Evolutionary conservation across 306 rosid genomes (phyloP), one percentile per base, ranked within the genome.

Genomic region (Betula pendula): DNA sequence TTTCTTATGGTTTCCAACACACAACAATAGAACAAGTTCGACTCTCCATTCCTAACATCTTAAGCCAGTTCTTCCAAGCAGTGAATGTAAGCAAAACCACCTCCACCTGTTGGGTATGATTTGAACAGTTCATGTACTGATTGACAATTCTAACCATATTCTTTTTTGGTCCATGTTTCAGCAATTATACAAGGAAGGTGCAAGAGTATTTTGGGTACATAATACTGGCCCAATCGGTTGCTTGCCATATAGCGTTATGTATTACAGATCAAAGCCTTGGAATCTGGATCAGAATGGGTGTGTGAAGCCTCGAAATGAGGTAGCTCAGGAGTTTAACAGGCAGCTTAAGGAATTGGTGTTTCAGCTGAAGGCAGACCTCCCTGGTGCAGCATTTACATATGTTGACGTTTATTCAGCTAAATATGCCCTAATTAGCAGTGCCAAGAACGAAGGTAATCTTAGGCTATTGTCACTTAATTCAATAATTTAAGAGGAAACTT

Each of bases 181-280:
- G 98, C 82, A 73, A 77, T 80, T 92, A 63, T 88, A 90, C 86
- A 76, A 90, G 16, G 91, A 85, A 83, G 95, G 96, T 25, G 95
- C 95, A 67, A 85, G 93, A 80, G 66, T 84, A 38, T 92, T 94
- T 72, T 88, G 97, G 96, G 87, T 94, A 73, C 96, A 94, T 68
- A 86, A 85, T 85, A 85, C 91, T 19, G 93, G 97, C 58, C 97
- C 97, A 47, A 31, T 87, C 60, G 97, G 97, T 59, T 90, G 98
- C 86, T 85, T 95, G 76, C 97, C 97, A 20, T 85, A 80, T 60
- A 70, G 8, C 53, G 74, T 77, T 55, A 80, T 90, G 12, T 90
- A 84, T 60, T 79, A 82, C 79, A 53, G 77, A 77, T 82, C 83
- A 8, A 87, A 90, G 78, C 82, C 89, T 5, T 84, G 83, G 6